phyloP scores from a whole-genome alignment of 2,329 filamentous ascomycete species.

The Ophiostoma tasmaniense region DNA sequence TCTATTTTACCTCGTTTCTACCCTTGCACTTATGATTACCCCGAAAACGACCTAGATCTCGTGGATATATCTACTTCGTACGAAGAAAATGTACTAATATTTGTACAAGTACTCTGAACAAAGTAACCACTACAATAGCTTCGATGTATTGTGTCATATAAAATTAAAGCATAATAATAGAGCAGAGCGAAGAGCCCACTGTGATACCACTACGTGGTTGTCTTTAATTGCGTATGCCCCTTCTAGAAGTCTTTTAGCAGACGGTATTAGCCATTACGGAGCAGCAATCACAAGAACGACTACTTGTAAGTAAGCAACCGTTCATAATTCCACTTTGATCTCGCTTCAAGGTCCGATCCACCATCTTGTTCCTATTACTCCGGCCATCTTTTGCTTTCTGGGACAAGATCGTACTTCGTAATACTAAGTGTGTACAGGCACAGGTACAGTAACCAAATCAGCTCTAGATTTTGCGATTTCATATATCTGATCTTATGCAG shows the following conservation, averaged over 20 bases:
- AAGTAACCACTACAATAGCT: too few species aligned
- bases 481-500: not conserved
- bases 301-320: not conserved
- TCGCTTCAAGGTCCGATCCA: not conserved
- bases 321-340: conserved; percentile 1
- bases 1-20: not conserved
- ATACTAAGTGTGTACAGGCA: not conserved
- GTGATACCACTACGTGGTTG: not conserved
- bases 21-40: conserved; percentile 1
- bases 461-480: not conserved
- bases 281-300: not conserved
- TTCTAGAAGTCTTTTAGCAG: not conserved
- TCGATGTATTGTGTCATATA: too few species aligned
- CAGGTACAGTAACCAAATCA: not conserved
- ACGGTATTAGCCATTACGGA: too few species aligned
- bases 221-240: not conserved
- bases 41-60: not conserved
- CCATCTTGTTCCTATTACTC: not conserved
- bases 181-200: not conserved
- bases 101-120: too few species aligned
- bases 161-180: not conserved
- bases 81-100: not conserved
- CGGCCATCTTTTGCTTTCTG: not conserved
- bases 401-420: not conserved
- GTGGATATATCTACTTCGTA: not conserved